Evolutionary conservation across 164 flowering plant species (phyloP).

Genomic region (Brasenia schreberi): DNA sequence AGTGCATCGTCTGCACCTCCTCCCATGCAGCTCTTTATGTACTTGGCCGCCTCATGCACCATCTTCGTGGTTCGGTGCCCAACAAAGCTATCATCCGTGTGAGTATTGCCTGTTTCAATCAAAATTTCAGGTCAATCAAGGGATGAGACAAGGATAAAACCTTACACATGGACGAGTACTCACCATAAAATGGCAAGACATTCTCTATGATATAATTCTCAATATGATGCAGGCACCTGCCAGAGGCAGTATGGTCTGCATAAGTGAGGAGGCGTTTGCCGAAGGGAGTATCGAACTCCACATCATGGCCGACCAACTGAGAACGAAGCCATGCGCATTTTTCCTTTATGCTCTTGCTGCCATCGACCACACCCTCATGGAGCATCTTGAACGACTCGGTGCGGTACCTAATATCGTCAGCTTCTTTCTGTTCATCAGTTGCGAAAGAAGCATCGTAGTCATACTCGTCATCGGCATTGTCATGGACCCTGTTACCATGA

Average conservation of each 20-base stretch:
- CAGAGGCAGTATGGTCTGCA: slow-evolving; percentile 12
- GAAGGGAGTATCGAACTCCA: slow-evolving; percentile 7
- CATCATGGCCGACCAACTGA: slow-evolving; percentile 2
- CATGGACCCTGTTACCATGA: not conserved
- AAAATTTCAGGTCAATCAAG: not conserved
- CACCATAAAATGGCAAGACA: slow-evolving; percentile 12
- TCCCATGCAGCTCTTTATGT: slow-evolving; percentile 19
- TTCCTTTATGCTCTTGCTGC: not conserved
- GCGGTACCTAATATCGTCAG: not conserved
- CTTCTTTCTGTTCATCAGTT: not conserved
- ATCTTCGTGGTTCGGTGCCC: slow-evolving; percentile 14
- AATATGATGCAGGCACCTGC: slow-evolving; percentile 10
- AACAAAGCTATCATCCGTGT: slow-evolving; percentile 15
- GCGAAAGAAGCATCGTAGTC: not conserved
- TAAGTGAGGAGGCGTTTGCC: slow-evolving; percentile 8
- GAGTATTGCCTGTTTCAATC: slow-evolving; percentile 11
- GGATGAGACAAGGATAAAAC: not conserved
- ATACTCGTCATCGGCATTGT: not conserved
- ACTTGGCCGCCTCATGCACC: slow-evolving; percentile 12
- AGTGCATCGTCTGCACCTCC: slow-evolving; percentile 10
- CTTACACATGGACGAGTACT: not conserved
- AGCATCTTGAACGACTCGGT: not conserved
- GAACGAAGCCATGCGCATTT: slow-evolving; percentile 6
- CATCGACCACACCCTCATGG: not conserved
- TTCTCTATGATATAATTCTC: slow-evolving; percentile 9